Evolutionary conservation across 306 rosid genomes (phyloP).

Genomic region (Rubus idaeus): DNA sequence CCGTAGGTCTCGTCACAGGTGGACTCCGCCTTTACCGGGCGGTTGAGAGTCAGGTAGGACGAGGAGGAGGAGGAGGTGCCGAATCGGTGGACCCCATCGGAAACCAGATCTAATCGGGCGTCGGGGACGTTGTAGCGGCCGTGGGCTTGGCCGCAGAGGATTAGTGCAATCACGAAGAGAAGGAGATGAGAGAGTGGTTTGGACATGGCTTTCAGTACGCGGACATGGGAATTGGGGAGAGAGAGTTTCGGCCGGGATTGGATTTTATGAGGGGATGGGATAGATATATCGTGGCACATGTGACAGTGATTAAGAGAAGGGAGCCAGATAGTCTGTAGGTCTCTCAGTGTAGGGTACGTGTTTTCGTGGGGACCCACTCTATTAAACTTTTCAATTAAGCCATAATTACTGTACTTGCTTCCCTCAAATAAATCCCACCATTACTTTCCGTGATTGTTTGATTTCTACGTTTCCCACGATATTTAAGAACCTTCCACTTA

Average conservation of each 20-base stretch:
- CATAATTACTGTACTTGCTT: no score
- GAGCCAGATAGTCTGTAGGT: no score
- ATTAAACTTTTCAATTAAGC: neutral
- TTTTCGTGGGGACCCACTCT: neutral
- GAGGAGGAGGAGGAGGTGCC: neutral
- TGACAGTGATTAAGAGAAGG: neutral
- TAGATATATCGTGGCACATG: neutral
- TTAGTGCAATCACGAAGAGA: neutral
- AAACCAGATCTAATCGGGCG: slow-evolving; percentile 38
- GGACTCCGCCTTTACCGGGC: slow-evolving; percentile 33
- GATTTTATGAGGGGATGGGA: no score
- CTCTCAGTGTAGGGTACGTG: neutral
- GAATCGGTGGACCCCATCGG: slow-evolving; percentile 49
- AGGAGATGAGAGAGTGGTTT: slow-evolving; percentile 27
- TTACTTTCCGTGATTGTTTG: no score
- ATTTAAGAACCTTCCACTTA: no score
- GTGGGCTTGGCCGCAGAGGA: slow-evolving; percentile 47
- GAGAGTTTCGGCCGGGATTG: neutral
- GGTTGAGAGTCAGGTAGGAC: slow-evolving; percentile 3
- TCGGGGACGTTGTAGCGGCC: slow-evolving; percentile 28
- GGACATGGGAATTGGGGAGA: neutral
- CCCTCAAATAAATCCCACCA: no score
- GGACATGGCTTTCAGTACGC: slow-evolving; percentile 17
- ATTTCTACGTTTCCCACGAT: no score
- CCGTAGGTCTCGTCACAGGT: slow-evolving; percentile 84